Base-by-base conservation (phyloP, 2,329 filamentous ascomycete genomes). In the Hymenoscyphus scutula region DNA sequence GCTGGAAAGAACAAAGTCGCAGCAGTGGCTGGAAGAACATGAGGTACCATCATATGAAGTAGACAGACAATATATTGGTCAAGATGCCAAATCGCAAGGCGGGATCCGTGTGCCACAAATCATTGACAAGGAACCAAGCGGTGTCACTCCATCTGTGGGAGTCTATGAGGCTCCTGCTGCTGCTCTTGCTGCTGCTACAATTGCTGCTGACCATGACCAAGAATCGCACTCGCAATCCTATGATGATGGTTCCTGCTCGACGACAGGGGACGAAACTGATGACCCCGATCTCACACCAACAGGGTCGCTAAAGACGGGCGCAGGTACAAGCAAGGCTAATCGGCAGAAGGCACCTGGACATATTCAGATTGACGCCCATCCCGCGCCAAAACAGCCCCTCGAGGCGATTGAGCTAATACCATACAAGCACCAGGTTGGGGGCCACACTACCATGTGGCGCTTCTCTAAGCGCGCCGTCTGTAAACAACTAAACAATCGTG, bases 401-500 rank as follows among this genome's bases (percentile, higher is more conserved):
- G 91, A 94, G 66, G 94, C 94, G 32, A 96, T 99, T 69, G 93
- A 98, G 76, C 82, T 99, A 64, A 97, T 97, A 72, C 95, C 95
- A 1, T 99, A 97, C 77, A 91, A 92, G 68, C 95, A 99, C 77
- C 95, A 99, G 77, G 95, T 99, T 61, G 95, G 95, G 63, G 95
- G 95, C 0, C 95, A 99, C 75, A 97, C 92, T 6, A 97, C 94
- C 0, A 84, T 99, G 38, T 99, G 96, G 84, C 89, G 94, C 51
- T 98, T 99, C 74, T 98, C 95, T 19, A 88, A 92, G 68, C 86
- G 93, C 71, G 95, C 95, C 61, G 93, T 99, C 11, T 99, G 95
- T 82, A 99, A 99, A 77, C 92, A 97, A 77, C 84, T 99, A 73
- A 99, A 97, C 76, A 99, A 97, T 75, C 86, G 94, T 72, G 95